These are phyloP conservation scores for Calonectria montana DNA, from an alignment of 2,329 filamentous ascomycete genomes.

Conservation along the genomic window DNA sequence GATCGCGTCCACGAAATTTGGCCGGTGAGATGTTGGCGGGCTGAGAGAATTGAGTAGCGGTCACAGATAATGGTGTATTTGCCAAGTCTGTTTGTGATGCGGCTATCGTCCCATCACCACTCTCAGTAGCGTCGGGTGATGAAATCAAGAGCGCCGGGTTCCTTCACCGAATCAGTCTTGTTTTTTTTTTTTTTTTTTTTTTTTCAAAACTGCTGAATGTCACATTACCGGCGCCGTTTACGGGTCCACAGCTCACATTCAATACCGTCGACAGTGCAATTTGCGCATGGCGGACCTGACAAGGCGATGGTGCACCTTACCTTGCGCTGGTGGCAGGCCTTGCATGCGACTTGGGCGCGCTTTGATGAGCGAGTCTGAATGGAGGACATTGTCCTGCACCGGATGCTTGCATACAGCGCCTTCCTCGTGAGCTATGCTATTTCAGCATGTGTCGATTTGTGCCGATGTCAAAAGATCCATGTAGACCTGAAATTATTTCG, in stretches of 20 bases:
- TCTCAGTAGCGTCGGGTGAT: background rate
- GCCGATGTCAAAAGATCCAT: background rate
- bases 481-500: background rate
- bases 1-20: background rate
- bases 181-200: slow-evolving; percentile 6
- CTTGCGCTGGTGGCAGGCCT: slow-evolving; percentile 37
- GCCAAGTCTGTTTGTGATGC: background rate
- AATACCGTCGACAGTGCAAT: slow-evolving; percentile 35
- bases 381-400: background rate
- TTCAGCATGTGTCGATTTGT: background rate
- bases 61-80: background rate
- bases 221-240: slow-evolving; percentile 15
- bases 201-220: background rate
- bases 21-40: background rate
- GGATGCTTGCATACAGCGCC: background rate
- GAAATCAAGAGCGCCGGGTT: background rate
- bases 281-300: slow-evolving; percentile 36
- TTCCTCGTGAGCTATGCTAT: no score
- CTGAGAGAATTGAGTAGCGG: background rate
- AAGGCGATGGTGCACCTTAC: slow-evolving; percentile 38
- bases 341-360: slow-evolving; percentile 30
- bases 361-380: slow-evolving; percentile 5
- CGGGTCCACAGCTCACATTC: slow-evolving; percentile 29
- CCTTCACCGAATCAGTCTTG: background rate
- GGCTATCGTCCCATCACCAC: no score